Conservation (phyloP, 2,329 filamentous ascomycete genomes). For the Claviceps sp. region DNA sequence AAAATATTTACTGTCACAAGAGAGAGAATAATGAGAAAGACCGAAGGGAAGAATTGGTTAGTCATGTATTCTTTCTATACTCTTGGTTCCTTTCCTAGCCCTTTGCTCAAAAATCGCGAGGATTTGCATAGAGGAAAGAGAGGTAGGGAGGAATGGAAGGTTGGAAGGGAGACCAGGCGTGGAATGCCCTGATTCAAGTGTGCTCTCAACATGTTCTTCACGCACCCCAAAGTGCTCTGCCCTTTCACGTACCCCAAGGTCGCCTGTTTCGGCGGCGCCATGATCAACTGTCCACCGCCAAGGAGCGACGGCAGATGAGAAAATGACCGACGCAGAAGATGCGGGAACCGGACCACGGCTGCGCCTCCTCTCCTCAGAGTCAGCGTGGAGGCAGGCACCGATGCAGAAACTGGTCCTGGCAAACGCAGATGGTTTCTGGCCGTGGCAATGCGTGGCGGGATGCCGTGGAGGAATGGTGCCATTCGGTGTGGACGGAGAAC, state of each 20-base stretch:
- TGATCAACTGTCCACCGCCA: slow-evolving; percentile 13
- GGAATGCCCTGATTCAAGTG: too few species aligned
- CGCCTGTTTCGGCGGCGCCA: slow-evolving; percentile 55
- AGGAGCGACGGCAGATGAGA: background rate
- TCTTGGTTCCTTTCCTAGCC: background rate
- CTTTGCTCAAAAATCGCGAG: background rate
- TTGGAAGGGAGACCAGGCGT: too few species aligned
- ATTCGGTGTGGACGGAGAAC: background rate
- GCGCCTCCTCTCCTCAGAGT: slow-evolving; percentile 5
- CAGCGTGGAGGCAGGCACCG: background rate
- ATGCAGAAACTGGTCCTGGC: too few species aligned
- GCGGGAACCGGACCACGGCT: background rate
- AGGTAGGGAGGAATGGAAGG: too few species aligned
- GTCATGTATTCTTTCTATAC: background rate
- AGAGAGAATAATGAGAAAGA: background rate
- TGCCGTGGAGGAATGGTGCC: background rate
- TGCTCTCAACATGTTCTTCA: slow-evolving; percentile 4
- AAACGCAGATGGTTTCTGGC: background rate
- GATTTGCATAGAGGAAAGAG: too few species aligned
- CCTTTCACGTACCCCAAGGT: slow-evolving; percentile 79
- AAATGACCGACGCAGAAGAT: slow-evolving; percentile 1
- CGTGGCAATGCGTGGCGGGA: background rate
- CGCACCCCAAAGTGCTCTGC: slow-evolving; percentile 63
- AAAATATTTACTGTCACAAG: slow-evolving; percentile 65
- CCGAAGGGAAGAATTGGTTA: background rate